These are phyloP conservation scores for Calamus simplicifolius DNA, from an alignment of 176 grass and related monocot genomes.

Conservation along the genomic window DNA sequence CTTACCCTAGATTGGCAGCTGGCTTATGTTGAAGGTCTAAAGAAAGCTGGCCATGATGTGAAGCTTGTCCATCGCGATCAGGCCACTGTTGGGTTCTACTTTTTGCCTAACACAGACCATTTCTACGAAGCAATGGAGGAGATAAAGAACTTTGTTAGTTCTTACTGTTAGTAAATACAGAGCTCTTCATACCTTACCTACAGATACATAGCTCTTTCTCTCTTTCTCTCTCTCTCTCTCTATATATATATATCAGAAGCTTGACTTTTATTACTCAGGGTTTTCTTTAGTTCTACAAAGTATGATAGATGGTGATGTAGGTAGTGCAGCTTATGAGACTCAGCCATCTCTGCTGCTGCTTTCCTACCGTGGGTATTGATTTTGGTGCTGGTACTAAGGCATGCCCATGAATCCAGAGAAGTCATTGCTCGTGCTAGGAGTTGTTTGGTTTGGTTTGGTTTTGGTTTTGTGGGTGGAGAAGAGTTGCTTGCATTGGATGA, in stretches of 20 bases:
- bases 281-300: conserved; percentile 9
- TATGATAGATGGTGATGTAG: too few relatives aligned
- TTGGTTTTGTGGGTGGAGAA: too few relatives aligned
- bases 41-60: conserved; percentile 46
- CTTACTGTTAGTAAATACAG: conserved; percentile 55
- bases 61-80: conserved; percentile 82
- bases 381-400: too few relatives aligned
- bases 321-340: too few relatives aligned
- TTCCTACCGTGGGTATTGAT: too few relatives aligned
- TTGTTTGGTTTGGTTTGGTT: background rate
- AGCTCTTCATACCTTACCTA: background rate
- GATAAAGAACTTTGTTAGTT: conserved; percentile 67
- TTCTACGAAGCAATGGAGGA: conserved; percentile 94
- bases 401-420: too few relatives aligned
- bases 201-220: background rate
- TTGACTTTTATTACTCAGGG: conserved; percentile 42
- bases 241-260: background rate
- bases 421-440: too few relatives aligned
- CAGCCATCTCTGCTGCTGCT: background rate
- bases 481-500: too few relatives aligned
- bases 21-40: conserved; percentile 66
- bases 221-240: too few relatives aligned
- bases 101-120: conserved; percentile 83
- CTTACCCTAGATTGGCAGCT: conserved; percentile 83
- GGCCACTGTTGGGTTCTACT: conserved; percentile 88